Conservation (phyloP, 768 basidiomycete species). For the Tricholoma furcatifolium region DNA sequence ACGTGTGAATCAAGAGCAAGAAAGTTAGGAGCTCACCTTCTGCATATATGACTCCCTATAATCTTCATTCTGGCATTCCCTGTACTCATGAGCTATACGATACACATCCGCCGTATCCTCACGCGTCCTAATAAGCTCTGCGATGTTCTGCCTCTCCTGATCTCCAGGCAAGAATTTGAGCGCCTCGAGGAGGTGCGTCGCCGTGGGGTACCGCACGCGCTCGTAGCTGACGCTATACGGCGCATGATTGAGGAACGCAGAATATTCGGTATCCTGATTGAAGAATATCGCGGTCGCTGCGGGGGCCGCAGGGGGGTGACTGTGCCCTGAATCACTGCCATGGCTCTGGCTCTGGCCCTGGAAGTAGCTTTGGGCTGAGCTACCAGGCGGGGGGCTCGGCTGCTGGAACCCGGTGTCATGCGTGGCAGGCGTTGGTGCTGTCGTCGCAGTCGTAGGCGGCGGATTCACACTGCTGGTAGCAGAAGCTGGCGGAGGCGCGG, state of each 20-base stretch:
- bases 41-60: slow-evolving; percentile 25
- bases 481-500: too few species aligned
- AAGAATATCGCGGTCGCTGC: slow-evolving; percentile 29
- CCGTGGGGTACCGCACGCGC: slow-evolving; percentile 60
- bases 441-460: background rate
- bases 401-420: background rate
- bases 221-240: slow-evolving; percentile 57
- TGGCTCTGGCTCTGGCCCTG: too few species aligned
- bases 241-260: slow-evolving; percentile 66
- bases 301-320: background rate
- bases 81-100: slow-evolving; percentile 29
- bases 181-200: slow-evolving; percentile 75
- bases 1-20: background rate
- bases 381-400: too few species aligned
- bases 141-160: slow-evolving; percentile 40
- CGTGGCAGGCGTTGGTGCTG: slow-evolving; percentile 1
- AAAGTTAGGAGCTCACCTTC: too few species aligned
- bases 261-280: slow-evolving; percentile 36
- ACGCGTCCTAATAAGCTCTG: slow-evolving; percentile 53
- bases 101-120: slow-evolving; percentile 36
- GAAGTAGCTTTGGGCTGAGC: too few species aligned
- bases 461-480: background rate
- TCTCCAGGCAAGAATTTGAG: slow-evolving; percentile 58
- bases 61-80: slow-evolving; percentile 49
- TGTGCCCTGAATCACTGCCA: background rate